Base-by-base conservation (phyloP, 441 rosid genomes). In the Syzygium syzygioides region DNA sequence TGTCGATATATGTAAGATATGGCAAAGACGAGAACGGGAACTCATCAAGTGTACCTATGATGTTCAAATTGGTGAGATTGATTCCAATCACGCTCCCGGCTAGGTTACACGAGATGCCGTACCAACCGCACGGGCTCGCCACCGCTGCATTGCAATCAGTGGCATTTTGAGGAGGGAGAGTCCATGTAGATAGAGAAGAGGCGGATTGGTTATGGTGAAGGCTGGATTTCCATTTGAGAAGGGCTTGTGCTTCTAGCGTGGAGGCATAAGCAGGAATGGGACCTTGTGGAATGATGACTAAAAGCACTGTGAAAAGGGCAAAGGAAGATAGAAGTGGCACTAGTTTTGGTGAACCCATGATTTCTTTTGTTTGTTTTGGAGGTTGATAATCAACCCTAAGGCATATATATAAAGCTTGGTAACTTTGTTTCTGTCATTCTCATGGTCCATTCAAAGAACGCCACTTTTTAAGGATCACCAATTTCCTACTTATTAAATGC, bases 141-240 rank as follows among this genome's bases (percentile, higher is more conserved):
- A 20, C 55, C 17, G 48, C 86, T 13, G 66, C 14, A 34, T 28
- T 6, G 34, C 57, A 60, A 56, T 54, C 26, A 4, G 55, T 3
- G 15, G 66, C 66, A 37, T 48, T 60, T 86, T 90, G 91, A 37
- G 87, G n/a, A 56, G 41, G 23, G 26, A 68, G 86, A 86, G 88
- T 37, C 94, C 93, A 91, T 7, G 92, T 76, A 37, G 90, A 57
- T 5, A 90, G 53, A 32, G 26, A 53, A 60, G 32, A 60, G 30
- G 14, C 13, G 57, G 92, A 52, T 25, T 54, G 89, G 32, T 23
- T 86, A 13, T 66, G 86, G 88, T 71, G 18, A 50, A 93, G 85
- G 88, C 89, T 89, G 54, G 90, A 80, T 87, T 89, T 90, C 94
- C 92, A 93, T 89, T 85, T 88, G 48, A 91, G 93, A 52, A 92